Evolutionary conservation across 2,329 filamentous ascomycete genomes (phyloP), one percentile per base, ranked within the genome.

Genomic region (Fusarium scirpi): DNA sequence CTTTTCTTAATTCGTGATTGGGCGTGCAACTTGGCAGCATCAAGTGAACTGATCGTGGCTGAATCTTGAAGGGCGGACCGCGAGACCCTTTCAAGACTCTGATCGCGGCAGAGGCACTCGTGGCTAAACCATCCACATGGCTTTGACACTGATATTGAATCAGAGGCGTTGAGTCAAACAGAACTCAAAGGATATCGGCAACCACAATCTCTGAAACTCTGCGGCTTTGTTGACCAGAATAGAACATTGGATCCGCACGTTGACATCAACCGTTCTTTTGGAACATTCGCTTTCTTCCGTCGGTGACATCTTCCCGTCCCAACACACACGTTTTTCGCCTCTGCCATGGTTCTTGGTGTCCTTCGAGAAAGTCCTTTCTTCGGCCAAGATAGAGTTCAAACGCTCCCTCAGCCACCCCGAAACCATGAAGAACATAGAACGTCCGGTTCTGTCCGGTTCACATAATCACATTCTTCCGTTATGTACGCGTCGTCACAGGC

Each of bases 61-160:
- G 67, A 66, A 66, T 59, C 62, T 61, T 46, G 25, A 24, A 66
- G 48, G 25, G 18, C 62, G 56, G 63, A 41, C 56, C 55, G 25
- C 25, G 38, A 61, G 43, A 53, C 55, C 63, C 48, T 65, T 66
- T 49, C 55, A 18, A 55, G 63, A 62, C 46, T 57, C 40, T 53
- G 48, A 55, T 57, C 56, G 25, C 71, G 71, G 71, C 58, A 70
- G 66, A 72, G 71, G 66, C 70, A 73, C 66, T 56, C 52, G 62
- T 55, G 48, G 45, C 70, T 52, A 44, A 44, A 44, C 45, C 55
- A 60, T 6, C 62, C 68, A 69, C 68, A 71, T 69, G 64, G 64
- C 34, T 57, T 24, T 56, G 44, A 56, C 44, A 44, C 48, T 71
- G 67, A 44, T 13, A 43, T 43, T 41, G 27, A 29, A 29, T 29